Base-by-base conservation (phyloP, 768 basidiomycete genomes). In the Pisolithus orientalis region DNA sequence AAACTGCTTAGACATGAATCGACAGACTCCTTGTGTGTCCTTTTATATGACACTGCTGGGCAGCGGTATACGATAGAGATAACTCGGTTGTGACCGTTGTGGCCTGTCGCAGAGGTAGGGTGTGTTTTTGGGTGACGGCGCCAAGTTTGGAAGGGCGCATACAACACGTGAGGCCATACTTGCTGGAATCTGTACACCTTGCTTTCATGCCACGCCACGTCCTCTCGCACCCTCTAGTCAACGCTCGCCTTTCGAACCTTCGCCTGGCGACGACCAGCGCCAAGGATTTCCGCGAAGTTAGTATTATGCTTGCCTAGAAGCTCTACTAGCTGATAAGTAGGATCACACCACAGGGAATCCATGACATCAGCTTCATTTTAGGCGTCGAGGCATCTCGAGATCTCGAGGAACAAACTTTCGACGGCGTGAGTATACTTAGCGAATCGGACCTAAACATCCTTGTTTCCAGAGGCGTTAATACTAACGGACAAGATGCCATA, bases 321-420 rank as follows among this genome's bases (percentile, higher is more conserved):
- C 5, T 17, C 27, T 16, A 21, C n/a, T 32, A 13, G 44, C 25
- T 17, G 43, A 21, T 10, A 16, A 34, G 25, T 46, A 39, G 51
- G 45, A 51, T n/a, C 25, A 27, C 53, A n/a, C 37, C 16, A 53
- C 46, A 91, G 86, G 85, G 84, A 11, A 80, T 93, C 51, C 75
- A 83, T 56, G 82, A 82, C 52, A 80, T 95, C 63, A 85, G 87
- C 57, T 66, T 85, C 47, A 76, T 93, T 47, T 66, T 95, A 29
- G 93, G 86, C n/a, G 80, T 91, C 49, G 93, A 94, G 65, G 89
- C 93, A 2, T 83, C 82, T 16, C 77, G 84, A 21, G 74, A 75
- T 47, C 73, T 94, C 1, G 80, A 85, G 62, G 75, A 85, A 60
- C 75, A 76, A 43, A 62, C 72, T 0, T 84, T 90, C 59, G 61